Percentiles rank a stretch among this genome's conserved stretches.
Conservation (phyloP, 805 yeast genomes). For the Wickerhamomyces subpelliculosus region DNA sequence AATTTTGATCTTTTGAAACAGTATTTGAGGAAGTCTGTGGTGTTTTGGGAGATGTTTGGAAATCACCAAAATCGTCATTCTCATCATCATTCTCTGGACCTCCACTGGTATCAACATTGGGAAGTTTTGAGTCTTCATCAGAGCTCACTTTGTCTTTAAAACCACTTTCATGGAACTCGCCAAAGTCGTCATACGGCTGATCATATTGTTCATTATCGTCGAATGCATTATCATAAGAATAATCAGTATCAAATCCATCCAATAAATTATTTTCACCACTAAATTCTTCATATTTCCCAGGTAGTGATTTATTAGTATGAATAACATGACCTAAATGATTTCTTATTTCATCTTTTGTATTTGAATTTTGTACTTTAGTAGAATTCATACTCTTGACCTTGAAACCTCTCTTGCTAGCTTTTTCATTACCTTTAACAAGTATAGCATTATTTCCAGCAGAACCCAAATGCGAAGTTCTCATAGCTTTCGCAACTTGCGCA, state of each 20-base stretch:
- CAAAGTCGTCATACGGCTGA: too few species aligned
- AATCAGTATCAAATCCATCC: conserved; percentile 13
- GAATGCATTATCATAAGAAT: conserved; percentile 8
- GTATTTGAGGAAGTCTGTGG: not conserved
- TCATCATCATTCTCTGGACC: conserved; percentile 15
- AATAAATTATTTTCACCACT: not conserved
- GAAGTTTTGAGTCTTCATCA: not conserved
- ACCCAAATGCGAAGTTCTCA: conserved; percentile 3
- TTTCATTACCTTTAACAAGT: not conserved
- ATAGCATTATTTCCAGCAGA: conserved; percentile 5
- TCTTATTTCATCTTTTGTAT: conserved; percentile 9
- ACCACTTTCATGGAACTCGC: too few species aligned
- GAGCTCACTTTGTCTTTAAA: not conserved
- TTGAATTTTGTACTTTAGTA: conserved; percentile 10
- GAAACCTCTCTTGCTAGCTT: conserved; percentile 2
- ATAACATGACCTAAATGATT: conserved; percentile 7
- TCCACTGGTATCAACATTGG: conserved; percentile 3
- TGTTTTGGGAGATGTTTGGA: conserved; percentile 14
- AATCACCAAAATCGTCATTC: conserved; percentile 30
- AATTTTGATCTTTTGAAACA: not conserved
- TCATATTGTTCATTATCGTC: not conserved
- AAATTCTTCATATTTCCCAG: conserved; percentile 3
- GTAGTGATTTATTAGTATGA: conserved; percentile 3
- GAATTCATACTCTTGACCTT: conserved; percentile 9
- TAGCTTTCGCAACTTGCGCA: conserved; percentile 2